Evolutionary conservation across 1,139 yeast species (phyloP).

Genomic region (Saccharomyces hybrid): DNA sequence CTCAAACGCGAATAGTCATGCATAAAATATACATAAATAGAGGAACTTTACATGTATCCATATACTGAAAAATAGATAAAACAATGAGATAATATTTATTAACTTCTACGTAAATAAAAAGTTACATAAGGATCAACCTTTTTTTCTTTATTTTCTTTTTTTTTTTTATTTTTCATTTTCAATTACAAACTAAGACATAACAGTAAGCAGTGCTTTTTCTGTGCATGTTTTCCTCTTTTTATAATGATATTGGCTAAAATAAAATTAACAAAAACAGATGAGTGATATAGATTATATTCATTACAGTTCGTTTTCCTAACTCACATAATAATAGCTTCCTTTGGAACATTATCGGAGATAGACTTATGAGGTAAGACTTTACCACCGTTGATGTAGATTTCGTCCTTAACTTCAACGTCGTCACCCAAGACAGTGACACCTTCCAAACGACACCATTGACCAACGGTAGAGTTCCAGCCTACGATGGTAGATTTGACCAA

Average conservation of each 20-base stretch:
- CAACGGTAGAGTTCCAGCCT: constrained; percentile 98
- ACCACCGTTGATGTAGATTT: constrained; percentile 97
- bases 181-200: neutral
- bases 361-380: constrained; percentile 98
- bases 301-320: neutral
- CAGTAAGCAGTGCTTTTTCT: neutral
- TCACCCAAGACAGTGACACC: constrained; percentile 98
- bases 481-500: constrained; percentile 96
- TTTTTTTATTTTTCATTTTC: neutral
- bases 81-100: neutral
- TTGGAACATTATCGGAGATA: constrained; percentile 91
- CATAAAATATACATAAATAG: neutral
- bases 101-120: neutral
- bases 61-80: neutral
- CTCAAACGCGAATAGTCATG: neutral
- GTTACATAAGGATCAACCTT: constrained; percentile 1
- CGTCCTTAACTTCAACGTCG: constrained; percentile 97
- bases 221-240: neutral
- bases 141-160: neutral
- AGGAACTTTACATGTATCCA: neutral
- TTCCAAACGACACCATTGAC: constrained; percentile 98
- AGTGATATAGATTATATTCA: neutral
- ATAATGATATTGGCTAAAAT: neutral
- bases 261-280: neutral
- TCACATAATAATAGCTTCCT: constrained; percentile 95